phyloP scores from a whole-genome alignment of 306 rosid genomes.

The Fragaria vesca region DNA sequence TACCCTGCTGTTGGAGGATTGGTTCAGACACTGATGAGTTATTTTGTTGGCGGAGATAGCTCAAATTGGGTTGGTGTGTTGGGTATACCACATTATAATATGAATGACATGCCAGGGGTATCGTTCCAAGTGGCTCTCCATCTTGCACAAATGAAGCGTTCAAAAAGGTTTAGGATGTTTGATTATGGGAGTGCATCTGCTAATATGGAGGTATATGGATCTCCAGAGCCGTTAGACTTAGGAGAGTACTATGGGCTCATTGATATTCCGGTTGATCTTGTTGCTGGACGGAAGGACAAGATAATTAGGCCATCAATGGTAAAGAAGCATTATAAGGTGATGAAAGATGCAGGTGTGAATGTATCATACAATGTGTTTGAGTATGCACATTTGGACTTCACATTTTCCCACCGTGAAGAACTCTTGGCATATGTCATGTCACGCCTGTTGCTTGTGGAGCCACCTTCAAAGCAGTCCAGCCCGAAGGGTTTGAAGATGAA shows the following conservation, averaged over 20 bases:
- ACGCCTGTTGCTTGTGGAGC: constrained; percentile 63
- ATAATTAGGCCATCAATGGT: constrained; percentile 91
- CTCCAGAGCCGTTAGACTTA: constrained; percentile 68
- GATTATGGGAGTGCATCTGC: constrained; percentile 60
- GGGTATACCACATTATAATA: constrained; percentile 88
- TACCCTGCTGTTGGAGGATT: constrained; percentile 92
- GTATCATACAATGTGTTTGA: constrained; percentile 77
- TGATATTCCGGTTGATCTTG: constrained; percentile 82
- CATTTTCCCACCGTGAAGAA: constrained; percentile 89
- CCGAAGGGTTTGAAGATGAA: constrained; percentile 30
- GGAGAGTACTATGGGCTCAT: constrained; percentile 57
- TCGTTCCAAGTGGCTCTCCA: constrained; percentile 72
- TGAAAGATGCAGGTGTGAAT: constrained; percentile 55
- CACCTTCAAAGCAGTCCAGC: constrained; percentile 33
- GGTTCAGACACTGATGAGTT: constrained; percentile 88
- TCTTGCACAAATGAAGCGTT: constrained; percentile 83
- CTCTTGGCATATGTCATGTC: constrained; percentile 86
- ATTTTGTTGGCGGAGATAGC: constrained; percentile 88
- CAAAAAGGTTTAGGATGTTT: constrained; percentile 64
- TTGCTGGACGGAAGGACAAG: constrained; percentile 84
- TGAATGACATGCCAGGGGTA: constrained; percentile 96
- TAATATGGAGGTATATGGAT: constrained; percentile 59
- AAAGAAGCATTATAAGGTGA: constrained; percentile 62
- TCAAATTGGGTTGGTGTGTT: constrained; percentile 95
- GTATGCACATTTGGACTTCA: constrained; percentile 92